These are phyloP conservation scores for Annulohypoxylon bovei DNA, from an alignment of 495 filamentous ascomycete species.

Conservation along the genomic window DNA sequence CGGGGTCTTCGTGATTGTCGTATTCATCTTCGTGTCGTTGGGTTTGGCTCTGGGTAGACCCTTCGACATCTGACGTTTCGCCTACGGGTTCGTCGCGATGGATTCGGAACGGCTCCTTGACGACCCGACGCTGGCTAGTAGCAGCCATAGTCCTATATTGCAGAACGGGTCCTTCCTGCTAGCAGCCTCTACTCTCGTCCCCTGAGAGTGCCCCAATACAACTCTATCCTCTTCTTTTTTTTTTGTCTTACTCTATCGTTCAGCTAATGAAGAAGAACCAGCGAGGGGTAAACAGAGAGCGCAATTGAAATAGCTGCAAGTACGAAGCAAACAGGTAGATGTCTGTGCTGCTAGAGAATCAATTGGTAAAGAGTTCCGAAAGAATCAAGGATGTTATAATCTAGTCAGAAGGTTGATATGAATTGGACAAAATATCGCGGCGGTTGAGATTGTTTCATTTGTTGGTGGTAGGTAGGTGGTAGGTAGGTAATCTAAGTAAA, in stretches of 20 bases:
- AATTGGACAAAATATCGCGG: background rate
- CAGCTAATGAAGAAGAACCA: background rate
- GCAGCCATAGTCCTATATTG: slow-evolving; percentile 12
- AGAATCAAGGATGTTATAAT: background rate
- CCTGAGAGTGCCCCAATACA: background rate
- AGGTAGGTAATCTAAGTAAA: slow-evolving; percentile 2
- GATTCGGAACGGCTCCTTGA: slow-evolving; percentile 51
- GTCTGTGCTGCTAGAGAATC: background rate
- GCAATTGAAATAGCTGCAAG: background rate
- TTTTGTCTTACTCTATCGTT: background rate
- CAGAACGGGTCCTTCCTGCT: background rate
- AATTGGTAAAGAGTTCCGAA: too few species aligned
- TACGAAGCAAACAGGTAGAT: background rate
- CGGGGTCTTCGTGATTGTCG: slow-evolving; percentile 39
- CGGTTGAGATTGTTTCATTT: background rate
- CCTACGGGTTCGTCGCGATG: slow-evolving; percentile 49
- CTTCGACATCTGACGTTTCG: slow-evolving; percentile 38
- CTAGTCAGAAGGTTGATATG: background rate
- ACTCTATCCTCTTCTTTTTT: background rate
- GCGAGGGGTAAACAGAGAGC: background rate
- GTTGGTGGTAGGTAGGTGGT: background rate
- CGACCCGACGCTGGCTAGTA: slow-evolving; percentile 28
- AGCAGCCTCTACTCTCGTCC: background rate
- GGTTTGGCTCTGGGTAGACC: slow-evolving; percentile 31
- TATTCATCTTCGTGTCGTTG: slow-evolving; percentile 38